Evolutionary conservation across 176 grass and related monocot species (phyloP).

Genomic region (Cymbopogon citratus): DNA sequence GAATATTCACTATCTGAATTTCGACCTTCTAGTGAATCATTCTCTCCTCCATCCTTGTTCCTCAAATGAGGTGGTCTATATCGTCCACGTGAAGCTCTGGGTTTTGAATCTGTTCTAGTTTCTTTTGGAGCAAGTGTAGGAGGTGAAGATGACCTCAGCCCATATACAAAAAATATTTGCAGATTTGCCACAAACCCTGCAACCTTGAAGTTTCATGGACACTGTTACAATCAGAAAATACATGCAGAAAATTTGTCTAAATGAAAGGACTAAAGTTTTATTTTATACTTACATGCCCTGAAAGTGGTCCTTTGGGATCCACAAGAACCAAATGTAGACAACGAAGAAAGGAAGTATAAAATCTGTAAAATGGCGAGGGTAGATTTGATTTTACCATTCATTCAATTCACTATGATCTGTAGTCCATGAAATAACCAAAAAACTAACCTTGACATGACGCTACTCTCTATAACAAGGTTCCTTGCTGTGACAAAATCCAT

Average conservation of each 20-base stretch:
- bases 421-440: conserved; percentile 16
- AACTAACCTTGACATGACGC: conserved; percentile 74
- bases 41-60: conserved; percentile 41
- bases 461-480: conserved; percentile 73
- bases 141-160: conserved; percentile 49
- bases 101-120: conserved; percentile 30
- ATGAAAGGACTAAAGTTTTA: conserved; percentile 6
- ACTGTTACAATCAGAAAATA: conserved; percentile 30
- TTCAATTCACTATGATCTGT: conserved; percentile 2
- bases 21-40: conserved; percentile 30
- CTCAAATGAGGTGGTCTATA: conserved; percentile 93
- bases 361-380: conserved; percentile 42
- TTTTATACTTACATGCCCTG: conserved; percentile 77
- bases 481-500: conserved; percentile 81
- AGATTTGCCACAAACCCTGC: conserved; percentile 84
- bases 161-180: conserved; percentile 80
- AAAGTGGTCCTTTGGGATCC: conserved; percentile 69
- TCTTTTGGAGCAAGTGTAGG: conserved; percentile 40
- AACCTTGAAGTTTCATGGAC: conserved; percentile 63
- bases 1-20: conserved; percentile 67
- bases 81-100: conserved; percentile 17
- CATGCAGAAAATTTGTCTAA: background rate
- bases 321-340: conserved; percentile 82
- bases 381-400: conserved; percentile 20
- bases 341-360: conserved; percentile 66